A percentile compares a stretch with the other conserved stretches of the same genome.
Conservation (phyloP, 495 filamentous ascomycete genomes). For the Pyrenula massariospora region DNA sequence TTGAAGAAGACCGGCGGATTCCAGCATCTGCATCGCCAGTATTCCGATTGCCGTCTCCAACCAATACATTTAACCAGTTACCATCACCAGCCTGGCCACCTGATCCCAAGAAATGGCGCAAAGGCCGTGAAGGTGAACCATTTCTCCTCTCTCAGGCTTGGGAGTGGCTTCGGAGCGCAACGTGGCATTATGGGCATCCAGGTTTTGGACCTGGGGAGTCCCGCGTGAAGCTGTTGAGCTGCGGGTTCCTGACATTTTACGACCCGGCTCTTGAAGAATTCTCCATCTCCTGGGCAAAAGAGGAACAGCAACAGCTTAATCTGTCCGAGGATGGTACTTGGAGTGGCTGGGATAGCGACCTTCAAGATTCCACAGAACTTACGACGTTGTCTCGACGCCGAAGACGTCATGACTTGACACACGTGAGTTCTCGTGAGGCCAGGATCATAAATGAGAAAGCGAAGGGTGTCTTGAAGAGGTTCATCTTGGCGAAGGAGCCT, state of each 20-base stretch:
- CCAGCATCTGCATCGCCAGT: background rate
- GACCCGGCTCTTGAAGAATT: constrained; percentile 10
- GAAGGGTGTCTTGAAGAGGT: background rate
- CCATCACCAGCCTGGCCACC: constrained; percentile 2
- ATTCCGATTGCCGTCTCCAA: background rate
- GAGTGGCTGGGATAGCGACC: background rate
- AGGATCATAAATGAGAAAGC: background rate
- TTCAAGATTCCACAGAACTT: background rate
- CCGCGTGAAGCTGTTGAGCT: constrained; percentile 10
- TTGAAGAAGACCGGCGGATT: background rate
- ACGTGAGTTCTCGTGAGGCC: background rate
- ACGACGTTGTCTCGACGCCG: background rate
- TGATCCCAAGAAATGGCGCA: background rate
- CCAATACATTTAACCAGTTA: background rate
- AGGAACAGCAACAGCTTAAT: constrained; percentile 13
- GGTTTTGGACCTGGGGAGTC: constrained; percentile 11
- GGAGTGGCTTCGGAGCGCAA: constrained; percentile 15
- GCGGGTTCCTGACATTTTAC: constrained; percentile 23
- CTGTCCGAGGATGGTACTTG: constrained; percentile 11
- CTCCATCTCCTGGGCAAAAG: constrained; percentile 4
- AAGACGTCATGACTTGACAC: background rate
- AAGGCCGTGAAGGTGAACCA: constrained; percentile 7
- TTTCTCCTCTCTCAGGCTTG: constrained; percentile 13
- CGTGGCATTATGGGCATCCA: constrained; percentile 16
- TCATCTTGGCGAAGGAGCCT: background rate